Evolutionary conservation across 108 stramenopile species (phyloP).

Genomic region (Stephanodiscus triporus): DNA sequence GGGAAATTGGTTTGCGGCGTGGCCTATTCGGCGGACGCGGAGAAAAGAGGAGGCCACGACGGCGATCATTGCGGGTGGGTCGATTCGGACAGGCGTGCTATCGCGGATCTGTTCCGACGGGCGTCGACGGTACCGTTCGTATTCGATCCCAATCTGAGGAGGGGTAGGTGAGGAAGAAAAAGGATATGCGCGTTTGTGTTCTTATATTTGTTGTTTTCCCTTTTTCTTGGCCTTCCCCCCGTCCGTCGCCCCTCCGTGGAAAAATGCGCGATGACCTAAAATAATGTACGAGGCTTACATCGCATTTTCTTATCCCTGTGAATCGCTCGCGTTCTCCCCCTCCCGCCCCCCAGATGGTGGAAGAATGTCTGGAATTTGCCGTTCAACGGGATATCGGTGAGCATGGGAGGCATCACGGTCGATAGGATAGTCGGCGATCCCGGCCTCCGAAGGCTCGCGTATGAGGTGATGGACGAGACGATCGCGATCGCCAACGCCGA

Average conservation of each 20-base stretch:
- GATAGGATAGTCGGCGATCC: slow-evolving; percentile 82
- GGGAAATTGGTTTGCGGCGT: slow-evolving; percentile 50
- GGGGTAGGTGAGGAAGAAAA: slow-evolving; percentile 39
- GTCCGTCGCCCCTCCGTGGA: background rate
- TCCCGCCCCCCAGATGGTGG: slow-evolving; percentile 52
- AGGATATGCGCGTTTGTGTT: no score
- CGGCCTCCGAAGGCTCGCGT: slow-evolving; percentile 67
- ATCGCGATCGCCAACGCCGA: slow-evolving; percentile 85
- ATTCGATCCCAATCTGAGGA: slow-evolving; percentile 62
- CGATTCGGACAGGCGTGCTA: slow-evolving; percentile 47
- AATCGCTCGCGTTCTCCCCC: background rate
- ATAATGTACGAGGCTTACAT: no score
- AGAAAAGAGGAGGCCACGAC: no score
- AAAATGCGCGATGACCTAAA: background rate
- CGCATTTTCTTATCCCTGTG: no score
- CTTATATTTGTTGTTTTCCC: no score
- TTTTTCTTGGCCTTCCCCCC: no score
- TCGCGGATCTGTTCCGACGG: slow-evolving; percentile 61
- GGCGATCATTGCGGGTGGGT: slow-evolving; percentile 36
- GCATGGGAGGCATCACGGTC: slow-evolving; percentile 88
- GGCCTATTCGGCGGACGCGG: slow-evolving; percentile 49
- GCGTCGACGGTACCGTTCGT: slow-evolving; percentile 52
- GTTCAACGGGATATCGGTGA: slow-evolving; percentile 85
- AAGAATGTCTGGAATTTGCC: slow-evolving; percentile 90
- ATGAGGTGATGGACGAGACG: slow-evolving; percentile 78